Base-by-base conservation (phyloP, 768 basidiomycete genomes). In the Lyophyllum shimeji region DNA sequence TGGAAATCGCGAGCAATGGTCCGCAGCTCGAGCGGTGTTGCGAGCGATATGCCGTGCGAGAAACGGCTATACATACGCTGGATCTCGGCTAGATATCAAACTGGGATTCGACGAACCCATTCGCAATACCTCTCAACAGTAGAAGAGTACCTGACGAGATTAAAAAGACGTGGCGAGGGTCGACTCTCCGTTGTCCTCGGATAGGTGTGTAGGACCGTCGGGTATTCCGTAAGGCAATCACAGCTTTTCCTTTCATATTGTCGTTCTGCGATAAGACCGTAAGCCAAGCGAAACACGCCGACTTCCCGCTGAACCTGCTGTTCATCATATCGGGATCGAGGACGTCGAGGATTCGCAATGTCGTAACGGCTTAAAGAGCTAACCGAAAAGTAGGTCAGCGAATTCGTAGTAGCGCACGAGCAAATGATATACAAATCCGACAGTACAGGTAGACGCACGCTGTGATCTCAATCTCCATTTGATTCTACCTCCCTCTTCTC, bases 401-500 rank as follows among this genome's bases (percentile, higher is more conserved):
- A 24, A 24, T 25, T 15, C 45, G 25, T 46, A 2, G 25, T 46
- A 25, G 27, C 13, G 5, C 13, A 9, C 25, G 7, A 46, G 25
- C 25, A 15, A 46, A 40, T 4, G 42, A 51, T 40, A 24, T 47
- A 29, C 44, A 52, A 17, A 24, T 2, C 29, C 43, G 40, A 42
- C 21, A 56, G 37, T 39, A 46, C 45, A 44, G 17, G 33, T 51
- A 25, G 47, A 45, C 29, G 33, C 56, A 47, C 43, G 53, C 45
- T 27, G 29, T 21, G 4, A 45, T 48, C 27, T 51, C 53, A 56
- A 40, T 49, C 49, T 61, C 34, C 56, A 42, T 49, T 53, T 8
- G 31, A 42, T 15, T 53, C 48, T 27, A 52, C 50, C 50, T 55
- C 43, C 55, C 52, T 57, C 43, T 58, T 68, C 67, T 70, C 70